Conservation (phyloP, 768 basidiomycete genomes). For the Collybia nuda region DNA sequence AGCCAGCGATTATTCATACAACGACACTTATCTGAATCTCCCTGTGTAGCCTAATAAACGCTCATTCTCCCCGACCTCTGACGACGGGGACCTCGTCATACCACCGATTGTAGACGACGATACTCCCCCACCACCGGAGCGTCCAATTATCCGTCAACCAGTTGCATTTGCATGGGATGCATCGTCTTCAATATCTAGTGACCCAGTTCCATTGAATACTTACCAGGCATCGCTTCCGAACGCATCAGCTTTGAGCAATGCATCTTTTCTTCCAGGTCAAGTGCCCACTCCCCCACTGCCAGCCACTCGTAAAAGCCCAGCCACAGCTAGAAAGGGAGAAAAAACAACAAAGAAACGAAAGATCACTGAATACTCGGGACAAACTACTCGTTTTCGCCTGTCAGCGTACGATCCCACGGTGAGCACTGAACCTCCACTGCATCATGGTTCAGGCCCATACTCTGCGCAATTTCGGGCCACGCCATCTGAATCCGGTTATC, state of each 20-base stretch:
- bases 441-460: constrained; percentile 37
- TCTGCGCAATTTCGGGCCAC: constrained; percentile 36
- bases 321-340: constrained; percentile 14
- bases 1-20: constrained; percentile 14
- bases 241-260: constrained; percentile 15
- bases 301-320: neutral
- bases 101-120: constrained; percentile 41
- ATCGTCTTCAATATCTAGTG: constrained; percentile 23
- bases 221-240: constrained; percentile 37
- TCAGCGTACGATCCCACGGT: constrained; percentile 33
- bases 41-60: constrained; percentile 39
- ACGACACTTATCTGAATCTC: no score
- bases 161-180: constrained; percentile 47
- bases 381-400: constrained; percentile 53
- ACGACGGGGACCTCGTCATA: constrained; percentile 44
- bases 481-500: constrained; percentile 10
- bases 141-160: constrained; percentile 59
- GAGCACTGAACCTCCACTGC: constrained; percentile 27
- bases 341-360: constrained; percentile 31
- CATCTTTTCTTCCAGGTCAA: constrained; percentile 58
- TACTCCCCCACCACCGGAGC: constrained; percentile 45
- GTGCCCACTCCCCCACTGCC: constrained; percentile 20
- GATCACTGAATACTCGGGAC: constrained; percentile 39
- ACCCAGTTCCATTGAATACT: constrained; percentile 33
- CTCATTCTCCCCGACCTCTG: constrained; percentile 52